Percentiles rank a stretch among this genome's conserved stretches.
Conservation (phyloP, 2,329 filamentous ascomycete genomes). For the Fusarium chaquense region DNA sequence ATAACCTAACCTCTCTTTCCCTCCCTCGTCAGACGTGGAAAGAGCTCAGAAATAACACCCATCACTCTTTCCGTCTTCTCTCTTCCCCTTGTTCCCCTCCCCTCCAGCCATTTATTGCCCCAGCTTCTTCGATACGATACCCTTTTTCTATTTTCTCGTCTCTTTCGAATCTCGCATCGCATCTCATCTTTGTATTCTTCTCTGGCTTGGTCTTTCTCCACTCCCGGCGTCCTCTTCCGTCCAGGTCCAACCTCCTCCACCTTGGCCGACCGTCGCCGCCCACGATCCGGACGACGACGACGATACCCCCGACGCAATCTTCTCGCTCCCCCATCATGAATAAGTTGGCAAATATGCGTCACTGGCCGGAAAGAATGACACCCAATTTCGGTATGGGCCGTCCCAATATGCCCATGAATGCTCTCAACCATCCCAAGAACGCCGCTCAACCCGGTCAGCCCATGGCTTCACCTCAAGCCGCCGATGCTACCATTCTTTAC, state of each 20-base stretch:
- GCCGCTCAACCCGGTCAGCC: conserved; percentile 64
- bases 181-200: conserved; percentile 41
- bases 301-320: conserved; percentile 38
- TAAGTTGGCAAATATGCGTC: conserved; percentile 78
- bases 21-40: conserved; percentile 48
- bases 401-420: conserved; percentile 67
- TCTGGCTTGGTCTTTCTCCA: conserved; percentile 37
- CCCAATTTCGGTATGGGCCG: conserved; percentile 75
- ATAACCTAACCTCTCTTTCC: conserved; percentile 33
- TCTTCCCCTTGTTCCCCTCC: conserved; percentile 28
- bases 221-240: conserved; percentile 37
- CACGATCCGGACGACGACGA: conserved; percentile 47
- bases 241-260: conserved; percentile 40
- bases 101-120: conserved; percentile 41
- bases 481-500: conserved; percentile 86
- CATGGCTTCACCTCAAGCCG: conserved; percentile 75
- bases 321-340: conserved; percentile 66
- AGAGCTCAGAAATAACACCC: conserved; percentile 48
- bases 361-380: conserved; percentile 78
- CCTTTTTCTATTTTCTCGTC: conserved; percentile 34
- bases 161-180: conserved; percentile 33
- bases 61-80: conserved; percentile 42
- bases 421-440: conserved; percentile 69
- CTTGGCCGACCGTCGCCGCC: conserved; percentile 47
- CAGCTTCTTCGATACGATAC: conserved; percentile 45